phyloP scores from a whole-genome alignment of 2,329 filamentous ascomycete genomes.

The Paecilomyces formosus region DNA sequence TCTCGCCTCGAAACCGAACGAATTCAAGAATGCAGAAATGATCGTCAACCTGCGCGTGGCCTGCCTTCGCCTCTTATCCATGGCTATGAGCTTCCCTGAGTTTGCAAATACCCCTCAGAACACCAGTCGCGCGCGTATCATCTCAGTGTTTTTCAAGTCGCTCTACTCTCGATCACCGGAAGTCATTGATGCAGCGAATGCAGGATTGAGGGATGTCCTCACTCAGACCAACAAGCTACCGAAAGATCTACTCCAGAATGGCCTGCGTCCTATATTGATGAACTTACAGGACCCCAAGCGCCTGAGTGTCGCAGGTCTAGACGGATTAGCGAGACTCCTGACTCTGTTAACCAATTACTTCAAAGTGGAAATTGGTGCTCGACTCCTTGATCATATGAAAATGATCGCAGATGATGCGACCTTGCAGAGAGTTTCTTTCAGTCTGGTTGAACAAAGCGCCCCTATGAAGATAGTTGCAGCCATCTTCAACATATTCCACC shows the following conservation, averaged over 20 bases:
- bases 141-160: constrained; percentile 96
- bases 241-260: constrained; percentile 90
- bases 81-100: constrained; percentile 86
- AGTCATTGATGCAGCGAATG: constrained; percentile 89
- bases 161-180: constrained; percentile 88
- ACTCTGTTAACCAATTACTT: constrained; percentile 96
- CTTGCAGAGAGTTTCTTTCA: constrained; percentile 88
- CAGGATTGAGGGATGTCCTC: constrained; percentile 79
- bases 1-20: constrained; percentile 81
- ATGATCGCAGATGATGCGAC: constrained; percentile 73
- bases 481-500: constrained; percentile 93
- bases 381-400: constrained; percentile 90
- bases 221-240: constrained; percentile 85
- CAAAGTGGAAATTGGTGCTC: constrained; percentile 92
- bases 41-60: constrained; percentile 89
- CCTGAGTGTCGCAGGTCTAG: constrained; percentile 78
- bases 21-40: constrained; percentile 90
- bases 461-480: constrained; percentile 93
- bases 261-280: constrained; percentile 87
- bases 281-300: constrained; percentile 92
- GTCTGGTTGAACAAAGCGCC: constrained; percentile 82
- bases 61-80: constrained; percentile 86
- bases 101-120: constrained; percentile 72
- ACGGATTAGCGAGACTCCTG: constrained; percentile 81
- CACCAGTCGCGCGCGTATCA: constrained; percentile 59